phyloP scores from a whole-genome alignment of 129 eudicot genomes.

The Flaveria robusta region DNA sequence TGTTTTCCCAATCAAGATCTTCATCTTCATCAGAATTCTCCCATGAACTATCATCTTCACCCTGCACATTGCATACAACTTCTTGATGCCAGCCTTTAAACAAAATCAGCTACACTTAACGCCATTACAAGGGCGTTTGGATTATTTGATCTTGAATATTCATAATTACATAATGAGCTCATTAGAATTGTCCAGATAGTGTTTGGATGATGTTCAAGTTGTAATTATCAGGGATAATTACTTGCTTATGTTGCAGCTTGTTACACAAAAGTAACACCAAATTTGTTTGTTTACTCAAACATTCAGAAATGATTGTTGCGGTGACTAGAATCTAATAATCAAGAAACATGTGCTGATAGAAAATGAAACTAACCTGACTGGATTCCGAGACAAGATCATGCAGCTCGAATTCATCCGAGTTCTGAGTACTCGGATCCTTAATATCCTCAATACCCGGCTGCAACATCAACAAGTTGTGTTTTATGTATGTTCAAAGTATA shows the following conservation, averaged over 20 bases:
- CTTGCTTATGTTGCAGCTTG: too few species aligned
- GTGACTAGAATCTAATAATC: background rate
- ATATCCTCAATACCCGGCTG: slow-evolving; percentile 50
- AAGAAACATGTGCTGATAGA: background rate
- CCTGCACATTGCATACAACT: slow-evolving; percentile 41
- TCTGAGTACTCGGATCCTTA: slow-evolving; percentile 29
- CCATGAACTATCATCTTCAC: slow-evolving; percentile 64
- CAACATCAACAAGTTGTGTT: background rate
- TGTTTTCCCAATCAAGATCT: background rate
- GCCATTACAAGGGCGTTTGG: background rate
- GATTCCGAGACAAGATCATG: slow-evolving; percentile 41
- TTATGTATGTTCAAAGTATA: background rate
- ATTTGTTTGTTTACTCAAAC: background rate
- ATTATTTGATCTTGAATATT: background rate
- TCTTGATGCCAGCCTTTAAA: background rate
- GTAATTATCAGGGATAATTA: too few species aligned
- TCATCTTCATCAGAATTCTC: slow-evolving; percentile 39
- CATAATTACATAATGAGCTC: background rate
- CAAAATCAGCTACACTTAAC: background rate
- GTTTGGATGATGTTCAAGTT: too few species aligned
- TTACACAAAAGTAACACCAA: background rate
- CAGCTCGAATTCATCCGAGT: slow-evolving; percentile 41
- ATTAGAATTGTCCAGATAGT: background rate
- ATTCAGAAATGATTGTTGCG: background rate
- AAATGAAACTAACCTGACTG: slow-evolving; percentile 39